Evolutionary conservation across 1,284 basidiomycete genomes (phyloP), one percentile per base, ranked within the genome.

Genomic region (Ustilago hordei): DNA sequence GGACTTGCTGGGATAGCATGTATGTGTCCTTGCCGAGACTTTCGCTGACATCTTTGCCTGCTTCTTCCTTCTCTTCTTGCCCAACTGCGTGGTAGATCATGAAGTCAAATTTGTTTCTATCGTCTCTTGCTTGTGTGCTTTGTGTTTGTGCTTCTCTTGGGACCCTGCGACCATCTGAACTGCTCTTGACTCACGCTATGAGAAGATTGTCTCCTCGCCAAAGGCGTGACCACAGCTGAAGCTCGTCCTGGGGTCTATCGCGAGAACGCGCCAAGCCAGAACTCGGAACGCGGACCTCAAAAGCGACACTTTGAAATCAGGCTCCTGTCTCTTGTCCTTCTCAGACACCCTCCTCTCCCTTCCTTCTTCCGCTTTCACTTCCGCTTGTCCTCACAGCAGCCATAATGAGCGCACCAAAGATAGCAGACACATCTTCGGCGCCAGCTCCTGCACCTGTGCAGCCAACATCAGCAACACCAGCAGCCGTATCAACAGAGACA

Each of bases 281-380:
- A n/a, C 34, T 68, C 66, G 66, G 60, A 55, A 62, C 8, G 32
- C 66, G 60, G 66, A 28, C 23, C 6, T 34, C 4, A 43, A 32
- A 54, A 32, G 12, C 43, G 15, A n/a, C 32, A 31, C 31, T 13
- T 23, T 9, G 12, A 45, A 15, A 23, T 43, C 47, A 64, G 62
- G 62, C 58, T 64, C 62, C 60, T 39, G 38, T 11, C 38, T n/a
- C 19, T n/a, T 15, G 5, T 8, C n/a, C 41, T 47, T 45, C 55
- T 28, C 23, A 28, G 23, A 28, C 23, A 19, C 28, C 36, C 41
- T 38, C 19, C 23, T 11, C 12, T 38, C 34, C 15, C 8, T 38
- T 8, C 36, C 3, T 8, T 11, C n/a, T 19, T n/a, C 8, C 41
- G 19, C 5, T 53, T 0, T 31, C 39, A 11, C n/a, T 45, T 19